phyloP scores from a whole-genome alignment of 2,329 filamentous ascomycete genomes.

The Claviceps digitariae region DNA sequence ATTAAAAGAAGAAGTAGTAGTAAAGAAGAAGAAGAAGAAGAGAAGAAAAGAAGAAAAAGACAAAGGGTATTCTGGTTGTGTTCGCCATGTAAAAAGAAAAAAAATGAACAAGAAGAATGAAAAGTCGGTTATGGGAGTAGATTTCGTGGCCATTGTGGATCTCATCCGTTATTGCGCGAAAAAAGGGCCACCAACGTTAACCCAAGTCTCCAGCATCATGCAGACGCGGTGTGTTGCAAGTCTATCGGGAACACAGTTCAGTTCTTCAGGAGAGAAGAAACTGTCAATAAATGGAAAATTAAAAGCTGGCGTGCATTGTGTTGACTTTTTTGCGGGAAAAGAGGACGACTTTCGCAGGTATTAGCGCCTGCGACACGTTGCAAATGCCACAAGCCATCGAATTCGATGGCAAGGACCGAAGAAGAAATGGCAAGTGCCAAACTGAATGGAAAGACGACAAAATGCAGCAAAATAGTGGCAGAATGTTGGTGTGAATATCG shows the following conservation, averaged over 20 bases:
- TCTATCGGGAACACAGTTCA: background rate
- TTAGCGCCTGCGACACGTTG: background rate
- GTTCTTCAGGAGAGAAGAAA: background rate
- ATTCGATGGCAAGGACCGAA: conserved; percentile 7
- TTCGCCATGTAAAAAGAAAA: conserved; percentile 1
- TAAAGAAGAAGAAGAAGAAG: background rate
- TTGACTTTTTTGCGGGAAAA: conserved; percentile 10
- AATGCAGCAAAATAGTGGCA: background rate
- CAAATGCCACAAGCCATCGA: background rate
- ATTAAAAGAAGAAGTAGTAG: background rate
- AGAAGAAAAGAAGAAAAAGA: background rate
- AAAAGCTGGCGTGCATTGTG: background rate
- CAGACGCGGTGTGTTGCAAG: conserved; percentile 8
- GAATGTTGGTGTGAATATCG: conserved; percentile 4
- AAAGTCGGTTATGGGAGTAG: background rate
- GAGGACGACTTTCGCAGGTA: background rate
- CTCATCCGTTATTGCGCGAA: background rate
- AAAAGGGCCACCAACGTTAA: background rate
- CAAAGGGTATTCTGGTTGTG: conserved; percentile 5
- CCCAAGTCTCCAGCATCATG: conserved; percentile 1
- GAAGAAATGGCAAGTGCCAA: conserved; percentile 9
- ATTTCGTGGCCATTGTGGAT: conserved; percentile 1
- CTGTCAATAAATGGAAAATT: background rate
- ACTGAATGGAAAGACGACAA: conserved; percentile 5
- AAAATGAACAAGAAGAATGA: background rate